These are phyloP conservation scores for Aspergillus sp. DNA, from an alignment of 2,329 filamentous ascomycete genomes.

Conservation along the genomic window DNA sequence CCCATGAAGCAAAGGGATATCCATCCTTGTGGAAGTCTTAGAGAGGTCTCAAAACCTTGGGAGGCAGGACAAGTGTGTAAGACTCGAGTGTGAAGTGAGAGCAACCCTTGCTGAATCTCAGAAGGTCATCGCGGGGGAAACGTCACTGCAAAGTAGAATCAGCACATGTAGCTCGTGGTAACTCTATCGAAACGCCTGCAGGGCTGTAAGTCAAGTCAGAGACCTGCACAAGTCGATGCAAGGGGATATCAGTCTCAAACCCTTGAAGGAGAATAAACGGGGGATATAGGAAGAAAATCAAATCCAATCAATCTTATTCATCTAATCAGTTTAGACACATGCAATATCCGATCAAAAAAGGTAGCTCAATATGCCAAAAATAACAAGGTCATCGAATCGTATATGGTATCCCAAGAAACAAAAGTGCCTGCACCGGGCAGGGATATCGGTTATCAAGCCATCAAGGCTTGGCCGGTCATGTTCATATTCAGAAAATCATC, in stretches of 20 bases:
- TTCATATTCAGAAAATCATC: not conserved
- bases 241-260: conserved; percentile 7
- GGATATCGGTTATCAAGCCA: not conserved
- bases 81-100: not conserved
- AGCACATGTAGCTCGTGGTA: not conserved
- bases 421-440: not conserved
- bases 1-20: not conserved
- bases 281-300: not conserved
- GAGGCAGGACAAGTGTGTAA: not conserved
- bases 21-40: not conserved
- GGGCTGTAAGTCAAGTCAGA: conserved; percentile 2
- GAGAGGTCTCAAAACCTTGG: not conserved
- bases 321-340: conserved; percentile 6
- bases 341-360: not conserved
- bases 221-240: conserved; percentile 12
- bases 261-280: conserved; percentile 2
- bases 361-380: not conserved
- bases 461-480: too few species aligned
- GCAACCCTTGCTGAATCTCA: not conserved
- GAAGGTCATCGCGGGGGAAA: not conserved
- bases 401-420: not conserved
- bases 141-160: not conserved
- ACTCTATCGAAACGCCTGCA: conserved; percentile 10
- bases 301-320: not conserved
- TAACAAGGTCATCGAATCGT: not conserved